phyloP scores from a whole-genome alignment of 768 basidiomycete species.

The Nevesoporus exiguus region DNA sequence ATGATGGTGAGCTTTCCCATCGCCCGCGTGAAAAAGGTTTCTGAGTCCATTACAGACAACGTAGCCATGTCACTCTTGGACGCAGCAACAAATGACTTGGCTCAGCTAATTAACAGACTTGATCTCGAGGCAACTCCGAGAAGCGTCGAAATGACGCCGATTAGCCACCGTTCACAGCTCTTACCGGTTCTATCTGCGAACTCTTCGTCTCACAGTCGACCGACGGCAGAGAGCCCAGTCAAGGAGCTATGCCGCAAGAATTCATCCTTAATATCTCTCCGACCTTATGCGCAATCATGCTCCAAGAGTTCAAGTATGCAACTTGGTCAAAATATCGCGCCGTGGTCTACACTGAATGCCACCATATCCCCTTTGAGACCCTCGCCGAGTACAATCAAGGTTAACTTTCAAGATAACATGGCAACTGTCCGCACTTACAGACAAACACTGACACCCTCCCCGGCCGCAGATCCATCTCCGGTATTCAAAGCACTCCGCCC shows the following conservation, averaged over 20 bases:
- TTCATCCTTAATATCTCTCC: constrained; percentile 45
- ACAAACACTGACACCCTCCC: constrained; percentile 55
- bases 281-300: constrained; percentile 45
- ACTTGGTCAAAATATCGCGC: constrained; percentile 58
- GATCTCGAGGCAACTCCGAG: constrained; percentile 76
- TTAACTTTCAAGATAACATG: constrained; percentile 26
- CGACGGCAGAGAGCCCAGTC: constrained; percentile 36
- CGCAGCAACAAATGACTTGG: constrained; percentile 78
- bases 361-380: constrained; percentile 38
- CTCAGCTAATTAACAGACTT: constrained; percentile 73
- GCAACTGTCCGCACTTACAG: constrained; percentile 39
- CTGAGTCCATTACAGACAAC: constrained; percentile 24
- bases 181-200: constrained; percentile 16
- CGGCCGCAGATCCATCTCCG: constrained; percentile 53
- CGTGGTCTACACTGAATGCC: constrained; percentile 52
- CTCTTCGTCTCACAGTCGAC: constrained; percentile 31
- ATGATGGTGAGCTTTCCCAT: constrained; percentile 35
- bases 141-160: constrained; percentile 47
- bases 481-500: constrained; percentile 60
- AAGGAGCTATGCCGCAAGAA: constrained; percentile 34
- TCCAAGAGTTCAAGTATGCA: constrained; percentile 19
- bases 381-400: constrained; percentile 17
- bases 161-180: constrained; percentile 27
- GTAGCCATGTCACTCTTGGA: constrained; percentile 69
- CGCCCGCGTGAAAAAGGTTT: not conserved